Evolutionary conservation across 176 grass and related monocot species (phyloP), one percentile per base, ranked within the genome.

Genomic region (Neostapfia colusana): DNA sequence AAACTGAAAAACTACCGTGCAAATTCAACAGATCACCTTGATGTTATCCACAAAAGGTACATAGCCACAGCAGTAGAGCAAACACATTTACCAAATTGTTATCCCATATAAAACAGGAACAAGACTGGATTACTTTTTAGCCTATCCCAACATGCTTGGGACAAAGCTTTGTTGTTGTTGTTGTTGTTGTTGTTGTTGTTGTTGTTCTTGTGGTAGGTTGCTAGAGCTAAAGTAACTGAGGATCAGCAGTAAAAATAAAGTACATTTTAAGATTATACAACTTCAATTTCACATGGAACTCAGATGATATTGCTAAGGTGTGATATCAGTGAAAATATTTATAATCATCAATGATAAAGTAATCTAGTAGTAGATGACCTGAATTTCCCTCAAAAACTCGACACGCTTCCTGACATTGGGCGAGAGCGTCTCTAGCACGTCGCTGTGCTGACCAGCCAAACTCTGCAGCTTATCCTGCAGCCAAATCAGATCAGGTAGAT

Each of bases 371-470:
- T 38, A 35, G 6, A 65, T 23, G 20, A 97, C 93, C 93, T 97
- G 90, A 68, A 97, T 88, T 35, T 70, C 87, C 72, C 79, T 88
- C 67, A 92, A 84, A 82, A 70, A 72, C 67, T 92, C 87, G 0
- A 92, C 93, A 12, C 89, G 93, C 79, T 88, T 92, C 87, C 90
- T 90, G 46, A 92, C 93, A 28, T 82, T 84, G 75, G 93, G 85
- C 16, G 87, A 73, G 13, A 97, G 89, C 53, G 81, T 65, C 65
- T 92, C 90, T 0, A 97, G 61, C 45, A 86, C 38, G 60, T 85
- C 81, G 0, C 85, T 79, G 43, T 92, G 93, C 62, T 88, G 77
- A 24, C 86, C 93, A 13, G 89, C 87, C 81, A 96, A 76, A 39
- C 86, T 82, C 82, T 91, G 89, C 57, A 95, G 71, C 65, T 91